Conservation (phyloP, 371 early-diverging fungal species). For the Haplosporangium sp. region DNA sequence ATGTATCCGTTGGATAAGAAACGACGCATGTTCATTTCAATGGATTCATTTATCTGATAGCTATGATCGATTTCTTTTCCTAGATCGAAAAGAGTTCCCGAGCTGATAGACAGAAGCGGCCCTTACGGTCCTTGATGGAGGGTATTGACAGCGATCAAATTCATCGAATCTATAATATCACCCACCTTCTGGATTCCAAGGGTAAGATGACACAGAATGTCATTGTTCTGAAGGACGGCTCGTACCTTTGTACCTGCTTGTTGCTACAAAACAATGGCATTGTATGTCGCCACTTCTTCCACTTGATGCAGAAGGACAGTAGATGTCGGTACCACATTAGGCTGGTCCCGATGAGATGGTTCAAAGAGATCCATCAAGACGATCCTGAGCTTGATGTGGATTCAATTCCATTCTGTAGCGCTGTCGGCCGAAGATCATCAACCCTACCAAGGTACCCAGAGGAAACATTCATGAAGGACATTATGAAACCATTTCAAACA, state of each 20-base stretch:
- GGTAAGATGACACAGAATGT: constrained; percentile 7
- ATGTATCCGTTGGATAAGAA: too few relatives aligned
- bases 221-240: constrained; percentile 8
- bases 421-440: too few relatives aligned
- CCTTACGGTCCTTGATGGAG: neutral
- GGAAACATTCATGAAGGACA: too few relatives aligned
- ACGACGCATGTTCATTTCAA: neutral
- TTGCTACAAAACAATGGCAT: constrained; percentile 15
- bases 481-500: too few relatives aligned
- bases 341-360: too few relatives aligned
- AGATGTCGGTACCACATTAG: too few relatives aligned
- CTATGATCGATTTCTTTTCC: neutral
- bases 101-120: constrained; percentile 4
- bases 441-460: too few relatives aligned
- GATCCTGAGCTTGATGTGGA: too few relatives aligned
- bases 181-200: neutral
- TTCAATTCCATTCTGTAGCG: too few relatives aligned
- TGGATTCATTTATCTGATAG: neutral
- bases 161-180: constrained; percentile 3
- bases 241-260: constrained; percentile 16
- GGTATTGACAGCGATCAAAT: neutral
- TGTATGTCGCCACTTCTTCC: neutral
- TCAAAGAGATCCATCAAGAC: too few relatives aligned
- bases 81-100: constrained; percentile 14
- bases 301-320: too few relatives aligned